These are phyloP conservation scores for Fusarium nanum DNA, from an alignment of 2,329 filamentous ascomycete genomes.

Conservation along the genomic window DNA sequence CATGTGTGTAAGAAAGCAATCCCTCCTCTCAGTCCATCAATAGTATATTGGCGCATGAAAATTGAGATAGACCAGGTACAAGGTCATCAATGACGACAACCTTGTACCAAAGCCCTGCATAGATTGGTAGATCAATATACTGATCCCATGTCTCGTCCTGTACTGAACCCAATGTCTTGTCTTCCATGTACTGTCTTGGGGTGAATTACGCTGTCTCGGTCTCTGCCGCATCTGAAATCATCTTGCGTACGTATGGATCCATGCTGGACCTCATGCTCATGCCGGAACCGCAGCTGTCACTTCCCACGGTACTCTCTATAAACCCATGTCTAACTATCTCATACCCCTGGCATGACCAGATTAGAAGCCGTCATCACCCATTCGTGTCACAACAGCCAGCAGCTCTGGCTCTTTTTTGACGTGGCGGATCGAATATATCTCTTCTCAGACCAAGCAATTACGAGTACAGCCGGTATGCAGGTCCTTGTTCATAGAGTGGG, in stretches of 20 bases:
- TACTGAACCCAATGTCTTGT: not conserved
- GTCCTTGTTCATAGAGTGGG: not conserved
- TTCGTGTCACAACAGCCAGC: constrained; percentile 29
- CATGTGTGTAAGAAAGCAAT: no score
- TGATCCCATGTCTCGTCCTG: not conserved
- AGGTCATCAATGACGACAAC: constrained; percentile 7
- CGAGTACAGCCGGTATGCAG: constrained; percentile 32
- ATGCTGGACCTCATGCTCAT: constrained; percentile 10
- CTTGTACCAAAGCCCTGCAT: constrained; percentile 3
- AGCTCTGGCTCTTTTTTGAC: not conserved
- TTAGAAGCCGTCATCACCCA: constrained; percentile 22
- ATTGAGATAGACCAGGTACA: accelerated
- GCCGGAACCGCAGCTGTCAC: constrained; percentile 42
- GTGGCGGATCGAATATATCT: constrained; percentile 26
- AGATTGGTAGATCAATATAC: not conserved
- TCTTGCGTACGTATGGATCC: constrained; percentile 33
- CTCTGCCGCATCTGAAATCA: constrained; percentile 44
- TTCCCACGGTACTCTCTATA: constrained; percentile 21
- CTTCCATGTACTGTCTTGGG: constrained; percentile 15
- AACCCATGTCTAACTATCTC: not conserved
- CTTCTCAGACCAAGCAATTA: constrained; percentile 31
- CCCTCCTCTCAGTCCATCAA: no score
- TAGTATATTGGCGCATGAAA: not conserved
- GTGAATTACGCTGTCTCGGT: constrained; percentile 40
- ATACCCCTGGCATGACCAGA: constrained; percentile 21